Conservation (phyloP, 1,284 basidiomycete genomes). For the Cryptococcus sp. region DNA sequence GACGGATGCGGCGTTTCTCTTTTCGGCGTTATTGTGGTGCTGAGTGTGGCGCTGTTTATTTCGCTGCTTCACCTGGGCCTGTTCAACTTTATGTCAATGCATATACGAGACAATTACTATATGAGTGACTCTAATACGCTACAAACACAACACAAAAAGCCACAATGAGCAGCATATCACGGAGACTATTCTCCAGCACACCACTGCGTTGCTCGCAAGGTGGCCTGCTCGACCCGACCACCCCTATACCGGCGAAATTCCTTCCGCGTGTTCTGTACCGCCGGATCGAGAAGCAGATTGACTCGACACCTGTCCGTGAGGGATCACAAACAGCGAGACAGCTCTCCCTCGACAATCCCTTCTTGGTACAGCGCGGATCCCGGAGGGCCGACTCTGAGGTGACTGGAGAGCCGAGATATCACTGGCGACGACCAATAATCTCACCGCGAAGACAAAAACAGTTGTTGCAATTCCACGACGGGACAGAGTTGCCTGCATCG, state of each 20-base stretch:
- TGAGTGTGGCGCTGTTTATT: constrained; percentile 1
- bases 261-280: constrained; percentile 28
- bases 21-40: not conserved
- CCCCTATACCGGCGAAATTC: constrained; percentile 16
- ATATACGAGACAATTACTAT: not conserved
- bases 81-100: not conserved
- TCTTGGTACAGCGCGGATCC: constrained; percentile 19
- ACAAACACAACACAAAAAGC: not conserved
- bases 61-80: not conserved
- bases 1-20: constrained; percentile 7
- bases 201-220: constrained; percentile 6
- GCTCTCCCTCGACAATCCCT: constrained; percentile 40
- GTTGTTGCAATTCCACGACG: constrained; percentile 30
- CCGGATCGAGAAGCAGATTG: constrained; percentile 18
- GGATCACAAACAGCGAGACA: not conserved
- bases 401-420: constrained; percentile 9
- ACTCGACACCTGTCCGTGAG: not conserved
- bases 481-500: constrained; percentile 34
- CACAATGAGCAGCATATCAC: constrained; percentile 16
- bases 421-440: constrained; percentile 23
- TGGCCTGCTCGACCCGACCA: constrained; percentile 1
- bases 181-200: constrained; percentile 21
- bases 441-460: constrained; percentile 38
- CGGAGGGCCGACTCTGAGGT: constrained; percentile 7
- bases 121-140: not conserved